Conservation (phyloP, 305 asterid species). For the Solanum hybrid region DNA sequence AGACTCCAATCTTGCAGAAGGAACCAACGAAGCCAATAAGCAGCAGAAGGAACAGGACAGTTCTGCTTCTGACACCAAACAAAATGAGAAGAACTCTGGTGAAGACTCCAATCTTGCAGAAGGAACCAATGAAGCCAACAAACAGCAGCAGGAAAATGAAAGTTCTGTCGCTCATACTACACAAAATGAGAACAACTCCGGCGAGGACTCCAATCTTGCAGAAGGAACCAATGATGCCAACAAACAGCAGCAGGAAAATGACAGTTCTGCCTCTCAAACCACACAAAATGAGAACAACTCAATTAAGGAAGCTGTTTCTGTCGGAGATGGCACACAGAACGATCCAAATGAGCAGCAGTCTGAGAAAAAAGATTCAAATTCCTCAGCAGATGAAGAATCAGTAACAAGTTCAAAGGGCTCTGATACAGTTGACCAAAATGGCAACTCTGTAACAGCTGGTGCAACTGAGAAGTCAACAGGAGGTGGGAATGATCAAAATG, state of each 20-base stretch:
- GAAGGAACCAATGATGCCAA: constrained; percentile 7
- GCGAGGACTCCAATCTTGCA: constrained; percentile 6
- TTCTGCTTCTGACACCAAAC: constrained; percentile 3
- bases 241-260: constrained; percentile 11
- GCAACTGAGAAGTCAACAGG: constrained; percentile 16
- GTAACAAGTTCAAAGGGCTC: constrained; percentile 6
- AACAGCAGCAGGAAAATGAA: constrained; percentile 12
- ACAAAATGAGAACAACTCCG: constrained; percentile 16
- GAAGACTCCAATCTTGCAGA: constrained; percentile 8
- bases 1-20: constrained; percentile 10
- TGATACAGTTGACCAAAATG: constrained; percentile 24
- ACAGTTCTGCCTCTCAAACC: constrained; percentile 4
- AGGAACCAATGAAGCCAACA: constrained; percentile 7
- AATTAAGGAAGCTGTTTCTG: not conserved
- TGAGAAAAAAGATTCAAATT: constrained; percentile 20
- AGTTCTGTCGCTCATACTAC: not conserved
- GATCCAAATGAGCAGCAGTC: constrained; percentile 9
- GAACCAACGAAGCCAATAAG: constrained; percentile 3
- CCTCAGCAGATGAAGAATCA: constrained; percentile 13
- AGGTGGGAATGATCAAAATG: constrained; percentile 17
- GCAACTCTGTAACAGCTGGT: constrained; percentile 17
- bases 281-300: constrained; percentile 16
- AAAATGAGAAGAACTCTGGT: not conserved
- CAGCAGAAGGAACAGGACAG: constrained; percentile 10
- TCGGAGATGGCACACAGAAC: constrained; percentile 9